phyloP scores from a whole-genome alignment of 352 stramenopile species.

The Globisporangium paroecandrum region DNA sequence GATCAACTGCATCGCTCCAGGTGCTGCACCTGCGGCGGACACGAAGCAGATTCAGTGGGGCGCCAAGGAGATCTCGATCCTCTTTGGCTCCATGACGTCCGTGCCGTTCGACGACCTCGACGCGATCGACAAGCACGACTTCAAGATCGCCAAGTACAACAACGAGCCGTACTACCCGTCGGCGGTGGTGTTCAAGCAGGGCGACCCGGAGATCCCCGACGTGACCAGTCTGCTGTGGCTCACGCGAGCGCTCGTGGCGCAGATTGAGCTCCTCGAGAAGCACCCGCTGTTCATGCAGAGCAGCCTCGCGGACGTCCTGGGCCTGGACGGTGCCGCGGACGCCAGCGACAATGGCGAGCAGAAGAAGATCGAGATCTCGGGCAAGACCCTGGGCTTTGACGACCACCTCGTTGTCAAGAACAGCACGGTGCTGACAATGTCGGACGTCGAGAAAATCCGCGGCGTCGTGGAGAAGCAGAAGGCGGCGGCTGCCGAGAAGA shows the following conservation, averaged over 20 bases:
- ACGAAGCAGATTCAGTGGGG: slow-evolving; percentile 69
- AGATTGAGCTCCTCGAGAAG: slow-evolving; percentile 64
- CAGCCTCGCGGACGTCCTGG: slow-evolving; percentile 58
- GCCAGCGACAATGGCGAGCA: slow-evolving; percentile 22
- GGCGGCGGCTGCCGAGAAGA: slow-evolving; percentile 11
- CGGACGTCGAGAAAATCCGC: slow-evolving; percentile 66
- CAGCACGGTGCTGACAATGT: slow-evolving; percentile 75
- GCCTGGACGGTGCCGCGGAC: slow-evolving; percentile 37
- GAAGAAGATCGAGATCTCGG: slow-evolving; percentile 54
- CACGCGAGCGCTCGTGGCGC: slow-evolving; percentile 54
- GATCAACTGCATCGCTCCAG: slow-evolving; percentile 60
- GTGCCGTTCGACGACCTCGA: slow-evolving; percentile 82
- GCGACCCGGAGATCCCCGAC: slow-evolving; percentile 60
- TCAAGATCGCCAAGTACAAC: slow-evolving; percentile 44
- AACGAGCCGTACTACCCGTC: slow-evolving; percentile 60
- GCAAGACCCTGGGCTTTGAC: slow-evolving; percentile 54
- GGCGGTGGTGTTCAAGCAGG: slow-evolving; percentile 66
- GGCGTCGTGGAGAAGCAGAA: slow-evolving; percentile 41
- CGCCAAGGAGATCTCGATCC: slow-evolving; percentile 78
- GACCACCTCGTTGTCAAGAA: slow-evolving; percentile 75
- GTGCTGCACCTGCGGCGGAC: slow-evolving; percentile 20
- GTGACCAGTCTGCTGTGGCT: slow-evolving; percentile 70
- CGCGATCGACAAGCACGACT: slow-evolving; percentile 51
- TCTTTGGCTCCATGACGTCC: slow-evolving; percentile 64
- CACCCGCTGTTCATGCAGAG: slow-evolving; percentile 71